phyloP scores from a whole-genome alignment of 106 monocot genomes.

The Iris macrosiphon region DNA sequence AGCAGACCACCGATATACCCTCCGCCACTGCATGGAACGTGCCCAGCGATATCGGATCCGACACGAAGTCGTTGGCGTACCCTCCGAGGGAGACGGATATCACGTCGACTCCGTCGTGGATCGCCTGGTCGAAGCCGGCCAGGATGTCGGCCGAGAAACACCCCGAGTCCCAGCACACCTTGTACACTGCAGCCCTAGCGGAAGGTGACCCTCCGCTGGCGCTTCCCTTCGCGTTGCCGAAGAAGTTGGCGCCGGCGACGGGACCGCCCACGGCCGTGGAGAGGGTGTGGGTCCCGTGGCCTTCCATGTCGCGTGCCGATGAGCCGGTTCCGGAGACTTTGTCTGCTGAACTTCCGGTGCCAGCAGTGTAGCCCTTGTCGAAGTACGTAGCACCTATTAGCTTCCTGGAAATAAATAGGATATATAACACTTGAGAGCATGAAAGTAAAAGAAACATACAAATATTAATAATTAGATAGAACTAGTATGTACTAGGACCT shows the following conservation, averaged over 20 bases:
- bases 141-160: conserved; percentile 30
- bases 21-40: conserved; percentile 23
- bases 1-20: conserved; percentile 27
- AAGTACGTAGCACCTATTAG: conserved; percentile 37
- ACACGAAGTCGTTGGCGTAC: not conserved
- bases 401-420: no score
- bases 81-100: conserved; percentile 44
- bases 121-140: conserved; percentile 37
- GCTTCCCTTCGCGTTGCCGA: conserved; percentile 49
- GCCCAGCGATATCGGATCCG: conserved; percentile 19
- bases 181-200: conserved; percentile 49
- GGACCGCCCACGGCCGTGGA: conserved; percentile 49
- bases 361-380: conserved; percentile 3
- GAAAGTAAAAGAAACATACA: no score
- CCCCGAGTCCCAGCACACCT: conserved; percentile 28
- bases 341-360: not conserved
- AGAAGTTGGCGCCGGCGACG: conserved; percentile 27
- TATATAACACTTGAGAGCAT: no score
- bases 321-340: not conserved
- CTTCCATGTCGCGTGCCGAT: conserved; percentile 27
- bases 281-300: conserved; percentile 74
- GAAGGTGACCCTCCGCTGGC: conserved; percentile 49
- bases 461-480: not conserved
- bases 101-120: conserved; percentile 54
- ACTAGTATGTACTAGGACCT: no score